Base-by-base conservation (phyloP, 306 rosid species). In the Sophora flavescens region DNA sequence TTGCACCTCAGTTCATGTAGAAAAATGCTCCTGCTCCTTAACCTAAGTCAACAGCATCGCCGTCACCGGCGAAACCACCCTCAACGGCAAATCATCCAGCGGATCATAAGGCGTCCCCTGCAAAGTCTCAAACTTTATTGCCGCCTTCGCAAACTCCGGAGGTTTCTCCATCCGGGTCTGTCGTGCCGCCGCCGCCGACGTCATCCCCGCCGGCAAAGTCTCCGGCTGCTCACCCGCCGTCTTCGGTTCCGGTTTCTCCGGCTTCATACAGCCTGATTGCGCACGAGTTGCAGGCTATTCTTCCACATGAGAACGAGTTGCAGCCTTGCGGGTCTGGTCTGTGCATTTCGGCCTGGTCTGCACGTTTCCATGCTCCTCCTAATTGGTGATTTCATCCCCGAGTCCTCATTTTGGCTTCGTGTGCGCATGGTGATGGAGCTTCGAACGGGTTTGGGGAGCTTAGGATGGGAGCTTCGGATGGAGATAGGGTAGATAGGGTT, bases 1-100 rank as follows among this genome's bases (percentile, higher is more conserved):
- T 89, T 39, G 30, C 83, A 4, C 16, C 58, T 38, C 38, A 28
- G 84, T 86, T 50, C 58, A 57, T n/a, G 87, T 82, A 15, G 80
- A n/a, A 82, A 74, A 80, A 89, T 74, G 93, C 96, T 16, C 97
- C 93, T 6, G 75, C 92, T 78, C 88, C 92, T 67, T 85, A 96
- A 2, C 97, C 93, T 15, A 82, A 82, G 22, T 78, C 92, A 63
- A 6, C 79, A 8, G 2, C 74, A 1, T 5, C 80, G 0, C 48
- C 33, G 2, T 39, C 76, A 8, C 82, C 85, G 8, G 51, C 89
- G 1, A 78, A 84, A 0, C 51, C 88, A 2, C 81, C 87, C 4
- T 67, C 86, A n/a, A n/a, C n/a, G n/a, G n/a, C n/a, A n/a, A n/a
- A n/a, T n/a, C n/a, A 47, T 68, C 73, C 73, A 13, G 10, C 33